A percentile compares a stretch with the other conserved stretches of the same genome.
phyloP scores from a whole-genome alignment of 768 basidiomycete species.

The Trametes gibbosa region DNA sequence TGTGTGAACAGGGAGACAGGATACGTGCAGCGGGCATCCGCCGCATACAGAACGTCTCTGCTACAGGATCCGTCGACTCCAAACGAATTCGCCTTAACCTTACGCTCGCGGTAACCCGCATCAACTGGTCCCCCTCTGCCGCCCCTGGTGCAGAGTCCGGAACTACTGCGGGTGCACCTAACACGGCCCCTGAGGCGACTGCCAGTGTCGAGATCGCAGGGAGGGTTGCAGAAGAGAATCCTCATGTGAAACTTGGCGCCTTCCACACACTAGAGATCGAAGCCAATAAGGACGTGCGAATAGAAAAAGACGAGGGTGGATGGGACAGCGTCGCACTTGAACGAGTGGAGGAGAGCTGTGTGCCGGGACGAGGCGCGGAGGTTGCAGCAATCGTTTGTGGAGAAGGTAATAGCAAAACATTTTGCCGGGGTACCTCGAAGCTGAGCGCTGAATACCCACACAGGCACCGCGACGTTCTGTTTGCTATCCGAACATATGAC shows the following conservation, averaged over 20 bases:
- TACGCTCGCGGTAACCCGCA: conserved; percentile 74
- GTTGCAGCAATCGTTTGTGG: conserved; percentile 95
- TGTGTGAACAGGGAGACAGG: conserved; percentile 56
- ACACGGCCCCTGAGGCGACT: conserved; percentile 32
- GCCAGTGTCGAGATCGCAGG: conserved; percentile 85
- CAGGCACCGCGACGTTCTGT: conserved; percentile 88
- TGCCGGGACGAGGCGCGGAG: conserved; percentile 94
- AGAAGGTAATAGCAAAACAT: conserved; percentile 52
- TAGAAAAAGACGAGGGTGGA: conserved; percentile 73
- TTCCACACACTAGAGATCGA: conserved; percentile 95
- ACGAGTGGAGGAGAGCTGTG: conserved; percentile 82
- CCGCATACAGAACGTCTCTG: conserved; percentile 86
- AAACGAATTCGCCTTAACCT: conserved; percentile 83
- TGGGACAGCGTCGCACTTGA: conserved; percentile 91
- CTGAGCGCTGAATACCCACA: not conserved
- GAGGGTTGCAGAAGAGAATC: conserved; percentile 81
- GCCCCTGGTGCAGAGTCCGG: conserved; percentile 37
- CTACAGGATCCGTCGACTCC: conserved; percentile 93
- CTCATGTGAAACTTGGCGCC: conserved; percentile 87
- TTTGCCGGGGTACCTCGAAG: not conserved
- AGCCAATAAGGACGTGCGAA: conserved; percentile 82
- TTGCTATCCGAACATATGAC: conserved; percentile 97
- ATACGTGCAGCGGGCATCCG: conserved; percentile 86
- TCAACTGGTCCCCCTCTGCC: conserved; percentile 78
- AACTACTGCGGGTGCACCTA: conserved; percentile 38